Evolutionary conservation across 371 early-diverging fungal species (phyloP).

Genomic region (Mortierella sp.): DNA sequence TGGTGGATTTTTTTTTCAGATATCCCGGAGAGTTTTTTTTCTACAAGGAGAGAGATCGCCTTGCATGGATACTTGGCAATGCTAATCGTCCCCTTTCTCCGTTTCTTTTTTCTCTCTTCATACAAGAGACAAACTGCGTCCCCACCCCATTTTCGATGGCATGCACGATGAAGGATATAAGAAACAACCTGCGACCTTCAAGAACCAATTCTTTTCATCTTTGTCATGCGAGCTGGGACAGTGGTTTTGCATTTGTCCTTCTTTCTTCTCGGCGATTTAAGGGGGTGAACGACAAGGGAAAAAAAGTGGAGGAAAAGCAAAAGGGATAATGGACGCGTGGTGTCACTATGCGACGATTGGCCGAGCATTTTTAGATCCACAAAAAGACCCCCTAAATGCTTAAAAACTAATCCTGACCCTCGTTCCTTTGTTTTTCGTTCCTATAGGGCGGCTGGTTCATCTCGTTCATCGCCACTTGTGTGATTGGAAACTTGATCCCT

Average conservation of each 20-base stretch:
- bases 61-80: neutral
- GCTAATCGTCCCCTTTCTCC: neutral
- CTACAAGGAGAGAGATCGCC: neutral
- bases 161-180: neutral
- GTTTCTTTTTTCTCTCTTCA: neutral
- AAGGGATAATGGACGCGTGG: neutral
- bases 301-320: neutral
- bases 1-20: neutral
- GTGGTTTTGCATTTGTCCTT: neutral
- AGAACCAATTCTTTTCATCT: neutral
- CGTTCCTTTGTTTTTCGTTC: neutral
- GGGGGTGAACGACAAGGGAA: neutral
- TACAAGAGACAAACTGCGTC: neutral
- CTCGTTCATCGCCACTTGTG: constrained; percentile 73
- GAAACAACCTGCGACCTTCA: neutral
- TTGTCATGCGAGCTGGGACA: neutral
- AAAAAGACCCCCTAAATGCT: neutral
- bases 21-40: neutral
- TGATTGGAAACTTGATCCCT: constrained; percentile 56
- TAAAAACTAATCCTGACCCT: neutral
- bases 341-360: neutral
- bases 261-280: neutral
- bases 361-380: neutral
- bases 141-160: no score
- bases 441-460: constrained; percentile 76